phyloP scores from a whole-genome alignment of 2,329 filamentous ascomycete species.

The Trichoderma simmonsii region DNA sequence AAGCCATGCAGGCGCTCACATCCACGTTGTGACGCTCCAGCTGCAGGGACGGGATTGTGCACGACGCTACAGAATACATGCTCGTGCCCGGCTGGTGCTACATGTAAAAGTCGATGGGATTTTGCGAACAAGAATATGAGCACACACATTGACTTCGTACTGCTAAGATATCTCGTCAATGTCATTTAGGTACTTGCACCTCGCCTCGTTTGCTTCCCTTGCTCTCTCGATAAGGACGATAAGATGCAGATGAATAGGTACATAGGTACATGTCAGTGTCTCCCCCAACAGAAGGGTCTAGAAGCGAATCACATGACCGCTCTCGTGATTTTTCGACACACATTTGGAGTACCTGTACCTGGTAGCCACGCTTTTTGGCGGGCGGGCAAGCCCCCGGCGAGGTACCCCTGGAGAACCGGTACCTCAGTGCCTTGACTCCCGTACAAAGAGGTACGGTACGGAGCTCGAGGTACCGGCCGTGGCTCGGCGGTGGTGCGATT shows the following conservation, averaged over 20 bases:
- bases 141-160: background rate
- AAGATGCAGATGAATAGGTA: background rate
- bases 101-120: background rate
- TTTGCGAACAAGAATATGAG: background rate
- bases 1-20: background rate
- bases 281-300: background rate
- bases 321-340: background rate
- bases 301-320: background rate
- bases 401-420: background rate
- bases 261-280: background rate
- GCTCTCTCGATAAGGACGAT: background rate
- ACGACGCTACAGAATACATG: background rate
- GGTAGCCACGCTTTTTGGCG: background rate
- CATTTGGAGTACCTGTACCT: background rate
- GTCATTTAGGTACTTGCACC: background rate
- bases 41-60: background rate
- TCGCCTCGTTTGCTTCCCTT: background rate
- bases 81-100: background rate
- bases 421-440: background rate
- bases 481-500: slow-evolving; percentile 18
- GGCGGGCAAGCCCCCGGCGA: background rate
- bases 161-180: background rate
- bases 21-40: background rate
- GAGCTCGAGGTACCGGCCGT: background rate
- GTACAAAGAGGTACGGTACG: slow-evolving; percentile 6